Base-by-base conservation (phyloP, 306 rosid species). In the Prosopis cineraria region DNA sequence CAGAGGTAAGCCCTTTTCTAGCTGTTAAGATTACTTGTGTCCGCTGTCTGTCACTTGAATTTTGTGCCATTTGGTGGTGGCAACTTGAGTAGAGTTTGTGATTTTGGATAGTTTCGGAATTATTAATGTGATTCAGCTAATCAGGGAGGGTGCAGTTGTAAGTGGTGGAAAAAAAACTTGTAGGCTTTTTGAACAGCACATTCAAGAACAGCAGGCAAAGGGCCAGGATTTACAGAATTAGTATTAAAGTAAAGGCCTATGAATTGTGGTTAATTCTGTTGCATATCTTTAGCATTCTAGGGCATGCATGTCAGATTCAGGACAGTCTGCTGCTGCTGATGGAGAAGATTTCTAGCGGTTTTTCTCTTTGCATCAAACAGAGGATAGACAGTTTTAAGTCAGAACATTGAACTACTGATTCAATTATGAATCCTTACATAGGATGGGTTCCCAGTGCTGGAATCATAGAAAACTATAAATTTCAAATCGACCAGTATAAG, bases 1-100 rank as follows among this genome's bases (percentile, higher is more conserved):
- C 98, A 30, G 97, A 94, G 97, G 97, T 94, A 81, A 82, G 62
- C 78, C 24, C 39, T 78, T 59, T 69, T 74, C 72, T 76, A 45
- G 30, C 72, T 67, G 20, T 75, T 37, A 31, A 65, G 72, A 74
- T 70, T 79, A 68, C 10, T 10, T 0, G 0, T 56, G 34, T 8
- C 44, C 78, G 52, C 48, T 80, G 66, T 82, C 47, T 72, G 50
- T 20, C 48, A 5, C 70, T 0, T 20, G 70, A 50, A 73, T 78
- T 47, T 52, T 60, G 6, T 68, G 60, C 7, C 69, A 19, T 11
- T 1, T 52, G 59, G 43, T 37, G 19, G 30, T 66, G 39, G 36
- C 34, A 75, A 70, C 39, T 78, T 24, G 24, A 31, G 3, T 56
- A 39, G 33, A 25, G 25, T 56, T 9, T 25, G 64, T 56, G 33